Base-by-base conservation (phyloP, 169 alveolate genomes). In the Plasmodium gonderi region DNA sequence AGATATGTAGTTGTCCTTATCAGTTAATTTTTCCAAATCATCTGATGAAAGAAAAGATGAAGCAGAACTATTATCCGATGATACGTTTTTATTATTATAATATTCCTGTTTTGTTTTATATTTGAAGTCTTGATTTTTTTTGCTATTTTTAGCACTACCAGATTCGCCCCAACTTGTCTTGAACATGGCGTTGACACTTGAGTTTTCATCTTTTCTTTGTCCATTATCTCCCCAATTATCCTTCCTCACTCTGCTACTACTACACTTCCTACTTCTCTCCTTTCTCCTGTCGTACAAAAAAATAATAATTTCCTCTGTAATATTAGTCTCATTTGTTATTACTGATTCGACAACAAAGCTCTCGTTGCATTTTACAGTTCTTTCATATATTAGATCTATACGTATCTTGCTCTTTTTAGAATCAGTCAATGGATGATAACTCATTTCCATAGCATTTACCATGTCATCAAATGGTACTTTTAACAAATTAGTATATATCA, bases 291-390 rank as follows among this genome's bases (percentile, higher is more conserved):
- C 92, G 47, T 85, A 85, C 79, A 85, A 51, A 85, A 85, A 85
- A 36, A 85, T 85, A 54, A 85, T 75, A 74, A 85, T 60, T 60
- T 85, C 92, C 68, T 85, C 92, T 11, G 92, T 85, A 45, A 85
- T 85, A 75, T 85, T 85, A 26, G 92, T 76, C 38, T 85, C 79
- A 75, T 85, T 85, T 20, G 89, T 85, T 74, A 85, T 85, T 17
- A 85, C 72, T 44, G 92, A 49, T 40, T 85, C 87, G 12, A 85
- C 69, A 26, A 51, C 79, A 85, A 85, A 85, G 31, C 20, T 3
- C 68, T 85, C 92, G 31, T 85, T 85, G 20, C 68, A 85, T 75
- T 75, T 85, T 85, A 77, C 92, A 40, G 79, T 85, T 85, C 67
- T 74, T n/a, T 74, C 44, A 54, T 85, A 85, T 14, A 74, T 40